These are phyloP conservation scores for Penicillium mononematosum DNA, from an alignment of 495 filamentous ascomycete species.

Conservation along the genomic window DNA sequence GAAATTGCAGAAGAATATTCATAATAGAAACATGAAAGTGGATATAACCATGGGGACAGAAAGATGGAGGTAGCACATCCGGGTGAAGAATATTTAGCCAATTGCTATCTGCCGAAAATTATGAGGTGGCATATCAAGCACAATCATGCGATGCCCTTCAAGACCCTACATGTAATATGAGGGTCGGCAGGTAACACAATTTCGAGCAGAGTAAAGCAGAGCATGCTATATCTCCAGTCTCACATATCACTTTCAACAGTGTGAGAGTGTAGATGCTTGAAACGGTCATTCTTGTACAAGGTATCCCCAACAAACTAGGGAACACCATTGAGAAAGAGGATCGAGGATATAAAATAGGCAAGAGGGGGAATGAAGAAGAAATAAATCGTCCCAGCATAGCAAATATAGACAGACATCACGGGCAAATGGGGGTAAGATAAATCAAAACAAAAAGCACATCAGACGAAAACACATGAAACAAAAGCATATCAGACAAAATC, in stretches of 20 bases:
- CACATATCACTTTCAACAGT: background rate
- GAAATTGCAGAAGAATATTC: slow-evolving; percentile 6
- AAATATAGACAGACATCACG: slow-evolving; percentile 40
- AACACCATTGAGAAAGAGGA: slow-evolving; percentile 4
- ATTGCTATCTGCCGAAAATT: background rate
- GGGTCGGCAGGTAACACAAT: background rate
- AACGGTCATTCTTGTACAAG: slow-evolving; percentile 8
- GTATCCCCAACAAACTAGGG: background rate
- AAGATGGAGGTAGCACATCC: background rate
- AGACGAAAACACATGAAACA: background rate
- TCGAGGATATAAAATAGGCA: slow-evolving; percentile 10
- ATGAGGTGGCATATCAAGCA: background rate
- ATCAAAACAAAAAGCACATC: slow-evolving; percentile 11
- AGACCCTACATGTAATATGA: background rate
- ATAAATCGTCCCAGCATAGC: slow-evolving; percentile 39
- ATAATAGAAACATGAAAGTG: slow-evolving; percentile 6
- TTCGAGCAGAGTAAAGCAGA: background rate
- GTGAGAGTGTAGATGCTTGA: slow-evolving; percentile 4
- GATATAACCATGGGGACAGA: background rate
- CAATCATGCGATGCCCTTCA: background rate
- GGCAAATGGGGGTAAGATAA: background rate
- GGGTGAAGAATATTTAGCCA: slow-evolving; percentile 1
- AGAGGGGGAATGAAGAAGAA: slow-evolving; percentile 16
- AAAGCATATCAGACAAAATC: slow-evolving; percentile 9
- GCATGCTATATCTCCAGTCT: background rate